Conservation (phyloP, 1,284 basidiomycete genomes). For the Irpex sp. region DNA sequence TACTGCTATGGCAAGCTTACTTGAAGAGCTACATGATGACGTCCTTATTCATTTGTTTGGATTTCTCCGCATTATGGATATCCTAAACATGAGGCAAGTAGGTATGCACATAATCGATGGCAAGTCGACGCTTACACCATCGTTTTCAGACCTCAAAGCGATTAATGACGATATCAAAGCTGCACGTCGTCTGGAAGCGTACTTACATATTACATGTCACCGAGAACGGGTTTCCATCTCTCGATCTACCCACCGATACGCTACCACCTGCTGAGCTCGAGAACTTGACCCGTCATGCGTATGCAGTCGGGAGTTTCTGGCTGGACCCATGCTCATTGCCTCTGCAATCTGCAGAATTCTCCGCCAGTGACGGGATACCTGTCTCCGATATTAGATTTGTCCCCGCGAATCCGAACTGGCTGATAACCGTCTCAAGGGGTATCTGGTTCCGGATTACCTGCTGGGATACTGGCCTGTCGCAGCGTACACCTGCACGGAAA, state of each 20-base stretch:
- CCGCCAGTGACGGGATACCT: slow-evolving; percentile 43
- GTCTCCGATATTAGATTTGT: slow-evolving; percentile 63
- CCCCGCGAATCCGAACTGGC: slow-evolving; percentile 47
- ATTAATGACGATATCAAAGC: slow-evolving; percentile 48
- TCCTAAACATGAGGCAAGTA: slow-evolving; percentile 58
- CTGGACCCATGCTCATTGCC: slow-evolving; percentile 32
- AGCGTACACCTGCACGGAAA: slow-evolving; percentile 27
- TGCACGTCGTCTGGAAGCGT: slow-evolving; percentile 64
- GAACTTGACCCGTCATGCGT: slow-evolving; percentile 48
- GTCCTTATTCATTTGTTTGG: slow-evolving; percentile 55
- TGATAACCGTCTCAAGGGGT: slow-evolving; percentile 62
- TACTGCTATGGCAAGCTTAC: background rate
- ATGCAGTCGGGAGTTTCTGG: slow-evolving; percentile 58
- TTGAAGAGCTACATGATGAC: slow-evolving; percentile 47
- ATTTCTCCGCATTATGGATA: slow-evolving; percentile 52
- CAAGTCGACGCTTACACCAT: slow-evolving; percentile 6
- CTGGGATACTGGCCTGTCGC: slow-evolving; percentile 50
- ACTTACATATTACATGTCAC: slow-evolving; percentile 53
- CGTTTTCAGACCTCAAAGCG: slow-evolving; percentile 54
- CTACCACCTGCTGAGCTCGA: slow-evolving; percentile 51
- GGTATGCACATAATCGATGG: slow-evolving; percentile 12
- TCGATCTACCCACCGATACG: slow-evolving; percentile 34
- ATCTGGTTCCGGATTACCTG: slow-evolving; percentile 65
- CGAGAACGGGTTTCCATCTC: slow-evolving; percentile 55
- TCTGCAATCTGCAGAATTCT: slow-evolving; percentile 26